A percentile compares a stretch with the other conserved stretches of the same genome.
Conservation (phyloP, 2,329 filamentous ascomycete species). For the Beauveria asiatica region DNA sequence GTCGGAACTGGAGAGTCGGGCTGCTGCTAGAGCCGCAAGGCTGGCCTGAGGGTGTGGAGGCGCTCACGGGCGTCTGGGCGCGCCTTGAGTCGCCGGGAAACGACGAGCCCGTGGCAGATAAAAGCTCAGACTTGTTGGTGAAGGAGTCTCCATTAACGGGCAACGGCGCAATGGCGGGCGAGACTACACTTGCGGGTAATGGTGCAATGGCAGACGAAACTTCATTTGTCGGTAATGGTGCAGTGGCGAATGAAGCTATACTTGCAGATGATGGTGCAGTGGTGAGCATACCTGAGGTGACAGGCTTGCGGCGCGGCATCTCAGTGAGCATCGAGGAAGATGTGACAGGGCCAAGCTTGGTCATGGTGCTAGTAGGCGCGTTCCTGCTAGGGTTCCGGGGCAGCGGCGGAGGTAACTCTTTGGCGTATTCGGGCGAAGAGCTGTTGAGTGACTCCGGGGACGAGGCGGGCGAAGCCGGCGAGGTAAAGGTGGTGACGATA, state of each 20-base stretch:
- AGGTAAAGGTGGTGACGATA: conserved; percentile 27
- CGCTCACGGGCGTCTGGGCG: not conserved
- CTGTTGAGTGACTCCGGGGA: conserved; percentile 30
- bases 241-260: not conserved
- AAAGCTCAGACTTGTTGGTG: not conserved
- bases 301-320: conserved; percentile 6
- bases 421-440: conserved; percentile 9
- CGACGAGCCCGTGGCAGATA: not conserved
- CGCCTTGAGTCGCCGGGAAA: not conserved
- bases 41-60: not conserved
- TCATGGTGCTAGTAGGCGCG: not conserved
- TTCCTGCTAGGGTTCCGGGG: not conserved
- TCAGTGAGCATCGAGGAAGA: conserved; percentile 1
- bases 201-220: not conserved
- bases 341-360: not conserved
- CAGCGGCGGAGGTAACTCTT: conserved; percentile 12
- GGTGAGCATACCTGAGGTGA: not conserved
- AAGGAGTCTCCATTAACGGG: not conserved
- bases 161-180: not conserved
- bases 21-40: conserved; percentile 25
- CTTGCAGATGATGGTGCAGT: not conserved
- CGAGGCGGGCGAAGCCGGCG: conserved; percentile 37
- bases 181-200: not conserved
- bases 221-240: not conserved
- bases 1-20: conserved; percentile 12